Base-by-base conservation (phyloP, 139 green algal genomes). In the Coelastrella sp. region DNA sequence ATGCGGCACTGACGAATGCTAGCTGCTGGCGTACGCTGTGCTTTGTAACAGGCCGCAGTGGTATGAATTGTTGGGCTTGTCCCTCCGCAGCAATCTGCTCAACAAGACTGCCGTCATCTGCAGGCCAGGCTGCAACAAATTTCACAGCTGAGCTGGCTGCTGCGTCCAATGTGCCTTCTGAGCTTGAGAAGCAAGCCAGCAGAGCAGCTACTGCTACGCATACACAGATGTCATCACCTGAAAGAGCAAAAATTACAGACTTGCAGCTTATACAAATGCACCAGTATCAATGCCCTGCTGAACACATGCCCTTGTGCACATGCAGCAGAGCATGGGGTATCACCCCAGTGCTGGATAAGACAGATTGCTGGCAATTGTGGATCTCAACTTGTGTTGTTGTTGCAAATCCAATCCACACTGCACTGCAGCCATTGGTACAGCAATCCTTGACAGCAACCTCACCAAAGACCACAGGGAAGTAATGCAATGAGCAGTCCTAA, bases 171-270 rank as follows among this genome's bases (percentile, higher is more conserved):
- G 14, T 17, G 10, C 60, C 27, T 60, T 72, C 70, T 14, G 84
- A 70, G 10, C 93, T 83, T 17, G 60, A 35, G 58, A 92, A 96
- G 91, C 93, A 96, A 4, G 92, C 94, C 6, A 97, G 89, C 80
- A 96, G 91, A n/a, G 91, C 63, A 8, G 96, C 95, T 20, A 96
- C 70, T 0, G 93, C 94, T 4, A 95, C 66, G 8, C 92, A 96
- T 0, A 97, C 94, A 76, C 92, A 95, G 14, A 84, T 87, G 74
- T 97, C 94, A 8, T 92, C 70, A 1, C 94, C 95, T 96, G 92
- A 60, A 87, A 17, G 12, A 27, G 15, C 22, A 15, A 82, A 58
- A 60, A 0, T 8, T 22, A 49, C 35, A 49, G 3, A 49, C 35
- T 49, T 49, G 35, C 35, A 49, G 35, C 35, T 49, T 49, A 49